Evolutionary conservation across 2,329 filamentous ascomycete species (phyloP), one percentile per base, ranked within the genome.

Genomic region (Exophiala alcalophila): DNA sequence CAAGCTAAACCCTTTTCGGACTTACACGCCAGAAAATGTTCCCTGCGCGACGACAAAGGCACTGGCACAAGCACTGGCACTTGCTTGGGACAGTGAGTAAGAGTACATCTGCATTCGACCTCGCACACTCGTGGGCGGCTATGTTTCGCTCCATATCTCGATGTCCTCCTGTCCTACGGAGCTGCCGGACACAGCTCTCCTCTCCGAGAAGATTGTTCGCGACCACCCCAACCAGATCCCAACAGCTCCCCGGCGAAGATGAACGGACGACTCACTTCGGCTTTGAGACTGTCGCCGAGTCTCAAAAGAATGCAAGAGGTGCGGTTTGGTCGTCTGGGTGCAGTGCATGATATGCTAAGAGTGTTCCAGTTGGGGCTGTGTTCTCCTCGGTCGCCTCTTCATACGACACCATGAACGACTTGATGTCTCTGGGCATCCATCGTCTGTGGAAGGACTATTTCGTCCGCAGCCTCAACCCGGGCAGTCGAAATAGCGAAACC

Each of bases 401-500:
- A 12, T 98, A 98, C 69, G 92, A 98, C 67, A 84, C 83, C 50
- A 98, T 98, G 92, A 98, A 98, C 70, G 92, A 98, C 65, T 77
- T 97, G 56, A 98, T 98, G 92, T 97, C 92, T 5, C 79, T 98
- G 33, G 92, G 92, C 41, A 90, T 95, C 69, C 92, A 98, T 66
- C 85, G 92, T 29, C 72, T 98, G 25, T 98, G 92, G 92, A 98
- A 86, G 72, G 91, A 97, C 68, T 83, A 95, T 69, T 98, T 97
- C 65, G 91, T 98, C 31, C 83, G 86, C 55, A 84, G 83, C 23
- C 78, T 98, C 21, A 92, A 96, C 64, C 91, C 92, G 0, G 90
- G 90, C 53, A 77, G 70, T 1, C 55, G 40, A 71, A 64, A 55
- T 62, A 31, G 55, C 21, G 58, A 61, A 8, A 63, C 70, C 38